Base-by-base conservation (phyloP, 2,329 filamentous ascomycete species). In the Emydomyces testavorans region DNA sequence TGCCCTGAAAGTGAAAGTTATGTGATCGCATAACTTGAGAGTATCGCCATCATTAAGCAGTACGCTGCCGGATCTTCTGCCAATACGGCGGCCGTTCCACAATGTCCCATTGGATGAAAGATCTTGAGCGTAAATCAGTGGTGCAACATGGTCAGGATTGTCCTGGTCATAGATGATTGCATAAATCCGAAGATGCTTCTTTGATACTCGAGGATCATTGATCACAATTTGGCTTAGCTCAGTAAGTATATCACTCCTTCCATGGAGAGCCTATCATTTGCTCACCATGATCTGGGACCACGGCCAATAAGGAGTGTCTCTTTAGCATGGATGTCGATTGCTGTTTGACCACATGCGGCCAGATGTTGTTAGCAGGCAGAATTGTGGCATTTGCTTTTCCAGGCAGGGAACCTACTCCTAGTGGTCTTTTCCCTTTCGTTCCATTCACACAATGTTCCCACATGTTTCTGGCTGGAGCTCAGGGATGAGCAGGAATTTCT, bases 51-150 rank as follows among this genome's bases (percentile, higher is more conserved):
- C 46, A 42, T 49, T 56, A 31, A 56, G 39, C 26, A 56, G 48
- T 10, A 53, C 39, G 7, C 50, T 45, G 7, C 46, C 46, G 13
- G 48, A 40, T 11, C 28, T 37, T 23, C 41, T 53, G 16, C 26
- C 48, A 13, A 54, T 56, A 15, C 34, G 29, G 21, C 21, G 3
- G 3, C 31, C 49, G 48, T 69, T 69, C 65, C 67, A 70, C 18
- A 53, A 54, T 0, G 61, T 65, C 3, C 68, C 68, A 48, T 70
- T 68, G 20, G 53, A 54, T 1, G 70, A 71, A 1, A 68, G 37
- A 52, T 71, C 65, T 50, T 70, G 59, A 2, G 64, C 67, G 48
- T 71, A 72, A 4, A 71, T 63, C 18, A 72, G 57, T 1, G 66
- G 64, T 1, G 62, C 58, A n/a, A 70, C 53, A 18, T 64, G 57